Conservation (phyloP, 768 basidiomycete species). For the Cyclocybe cylindracea region DNA sequence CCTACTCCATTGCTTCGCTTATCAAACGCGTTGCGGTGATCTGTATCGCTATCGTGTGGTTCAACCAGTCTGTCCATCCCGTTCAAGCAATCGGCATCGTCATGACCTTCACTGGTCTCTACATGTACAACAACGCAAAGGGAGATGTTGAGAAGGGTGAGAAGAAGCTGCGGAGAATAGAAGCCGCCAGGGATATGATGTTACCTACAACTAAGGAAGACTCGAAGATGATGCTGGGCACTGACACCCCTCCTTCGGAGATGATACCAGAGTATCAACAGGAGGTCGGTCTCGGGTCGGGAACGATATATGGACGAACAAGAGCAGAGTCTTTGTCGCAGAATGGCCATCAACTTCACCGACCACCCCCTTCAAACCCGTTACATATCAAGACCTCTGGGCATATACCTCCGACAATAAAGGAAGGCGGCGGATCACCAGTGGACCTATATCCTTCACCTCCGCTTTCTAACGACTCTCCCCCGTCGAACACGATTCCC, state of each 20-base stretch:
- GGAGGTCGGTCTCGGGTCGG: conserved; percentile 37
- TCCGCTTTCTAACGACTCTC: conserved; percentile 39
- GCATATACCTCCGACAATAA: conserved; percentile 11
- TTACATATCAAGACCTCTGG: conserved; percentile 27
- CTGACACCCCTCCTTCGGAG: conserved; percentile 36
- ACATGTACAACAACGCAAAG: conserved; percentile 96
- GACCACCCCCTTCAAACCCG: conserved; percentile 12
- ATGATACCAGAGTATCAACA: conserved; percentile 21
- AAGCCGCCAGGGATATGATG: conserved; percentile 67
- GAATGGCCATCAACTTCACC: conserved; percentile 19
- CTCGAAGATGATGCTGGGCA: conserved; percentile 46
- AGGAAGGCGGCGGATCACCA: conserved; percentile 26
- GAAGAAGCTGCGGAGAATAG: conserved; percentile 78
- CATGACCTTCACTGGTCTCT: conserved; percentile 87
- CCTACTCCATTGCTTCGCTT: conserved; percentile 97
- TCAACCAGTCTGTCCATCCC: conserved; percentile 81
- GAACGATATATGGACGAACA: conserved; percentile 36
- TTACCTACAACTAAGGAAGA: conserved; percentile 72
- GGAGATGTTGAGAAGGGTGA: conserved; percentile 92
- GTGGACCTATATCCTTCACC: conserved; percentile 52
- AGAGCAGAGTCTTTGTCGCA: conserved; percentile 30
- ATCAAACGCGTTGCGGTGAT: conserved; percentile 98
- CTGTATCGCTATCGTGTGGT: conserved; percentile 97
- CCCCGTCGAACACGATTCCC: conserved; percentile 27
- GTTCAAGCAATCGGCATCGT: conserved; percentile 89